Evolutionary conservation across 2,329 filamentous ascomycete species (phyloP), one percentile per base, ranked within the genome.

Genomic region (Tolypocladium endophyticum): DNA sequence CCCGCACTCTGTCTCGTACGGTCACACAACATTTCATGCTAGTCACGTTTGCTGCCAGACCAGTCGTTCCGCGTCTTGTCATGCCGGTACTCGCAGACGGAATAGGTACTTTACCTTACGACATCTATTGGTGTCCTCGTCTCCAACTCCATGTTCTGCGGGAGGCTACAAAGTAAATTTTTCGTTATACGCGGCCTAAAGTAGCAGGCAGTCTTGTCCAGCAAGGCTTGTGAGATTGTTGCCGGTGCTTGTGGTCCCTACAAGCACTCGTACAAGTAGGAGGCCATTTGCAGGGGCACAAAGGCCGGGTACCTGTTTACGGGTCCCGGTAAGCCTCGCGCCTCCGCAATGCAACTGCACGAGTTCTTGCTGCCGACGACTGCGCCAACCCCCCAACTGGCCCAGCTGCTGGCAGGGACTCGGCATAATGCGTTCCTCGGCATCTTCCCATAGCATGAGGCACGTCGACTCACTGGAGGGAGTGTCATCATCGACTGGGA

Each of bases 141-240:
- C 30, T n/a, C 8, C 11, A 33, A n/a, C 4, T 53, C 30, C 30
- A 28, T 6, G 30, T 11, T 30, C 28, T 9, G 30, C 20, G 9
- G 9, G 28, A 33, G 30, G 30, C 7, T n/a, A 9, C 30, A 35
- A 53, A 6, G 28, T 52, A 30, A 47, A 6, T 52, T 52, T 52
- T 18, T n/a, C 47, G 1, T 33, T 50, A 14, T 50, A 5, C 11
- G 43, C 43, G 11, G 11, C 11, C n/a, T 33, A 33, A 33, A 4
- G 30, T 33, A 33, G 35, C 1, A 6, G 43, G 18, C 12, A 16
- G 45, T 14, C 45, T 50, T 30, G 16, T 30, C 30, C 14, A 9
- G 50, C 33, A 57, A 56, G 56, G 55, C 58, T 57, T 60, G 60
- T 61, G 56, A 63, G 61, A 65, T 62, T 66, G 69, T 71, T 66